Base-by-base conservation (phyloP, 2,329 filamentous ascomycete species). In the Verticillium klebahnii region DNA sequence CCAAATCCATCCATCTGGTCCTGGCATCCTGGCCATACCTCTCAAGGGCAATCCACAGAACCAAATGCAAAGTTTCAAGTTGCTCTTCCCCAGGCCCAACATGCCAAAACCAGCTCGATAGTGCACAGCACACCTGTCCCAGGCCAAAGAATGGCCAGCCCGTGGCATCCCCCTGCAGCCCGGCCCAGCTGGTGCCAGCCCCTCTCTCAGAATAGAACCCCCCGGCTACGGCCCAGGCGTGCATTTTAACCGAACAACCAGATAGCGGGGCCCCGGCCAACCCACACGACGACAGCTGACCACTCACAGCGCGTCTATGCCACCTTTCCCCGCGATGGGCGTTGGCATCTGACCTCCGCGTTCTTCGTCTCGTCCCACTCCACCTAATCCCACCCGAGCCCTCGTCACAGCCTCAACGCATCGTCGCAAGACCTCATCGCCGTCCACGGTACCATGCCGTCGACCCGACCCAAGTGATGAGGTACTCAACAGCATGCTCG, bases 401-500 rank as follows among this genome's bases (percentile, higher is more conserved):
- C 14, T 17, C 55, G 34, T 37, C 32, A 17, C 55, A 57, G 55
- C 31, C 31, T 36, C 31, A 34, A 23, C 31, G 19, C 45, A 23
- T 52, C 45, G 11, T 52, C 19, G 45, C 45, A 52, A 19, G 12
- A 8, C 45, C 45, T 52, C 45, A 52, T 25, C 19, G 19, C n/a
- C n/a, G 29, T 52, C 45, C 23, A 19, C 45, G 45, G 45, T 52
- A 52, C 9, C 45, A 59, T 59, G 58, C 58, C 17, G 31, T 19
- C 40, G n/a, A 39, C 40, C 17, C 39, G 31, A 36, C n/a, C 58
- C n/a, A 12, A 19, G 58, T 55, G 58, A 65, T 65, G 64, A 65
- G 64, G 40, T 65, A 65, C 45, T 65, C 64, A 50, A 65, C 64
- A 56, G 64, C 64, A 9, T 65, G 64, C 59, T 65, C 64, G 59